Conservation (phyloP, 345 rosid genomes). For the Cardamine chenopodiifolia region DNA sequence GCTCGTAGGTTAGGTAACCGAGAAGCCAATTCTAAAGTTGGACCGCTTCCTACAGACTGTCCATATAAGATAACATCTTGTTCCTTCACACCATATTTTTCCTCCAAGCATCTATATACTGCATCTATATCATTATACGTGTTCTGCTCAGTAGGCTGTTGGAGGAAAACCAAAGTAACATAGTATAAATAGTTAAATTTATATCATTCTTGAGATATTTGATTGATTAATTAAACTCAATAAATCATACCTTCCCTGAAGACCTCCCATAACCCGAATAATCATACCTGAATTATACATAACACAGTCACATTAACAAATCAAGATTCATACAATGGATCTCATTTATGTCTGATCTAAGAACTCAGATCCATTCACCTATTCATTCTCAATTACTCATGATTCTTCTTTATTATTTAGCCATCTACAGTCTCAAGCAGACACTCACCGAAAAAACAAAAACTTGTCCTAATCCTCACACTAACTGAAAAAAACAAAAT, state of each 20-base stretch:
- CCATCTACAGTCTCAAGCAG: neutral
- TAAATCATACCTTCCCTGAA: conserved; percentile 68
- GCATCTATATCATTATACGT: conserved; percentile 88
- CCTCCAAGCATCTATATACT: conserved; percentile 76
- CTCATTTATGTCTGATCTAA: neutral
- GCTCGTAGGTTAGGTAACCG: conserved; percentile 73
- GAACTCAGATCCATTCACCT: conserved; percentile 1
- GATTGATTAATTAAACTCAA: neutral
- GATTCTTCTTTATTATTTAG: neutral
- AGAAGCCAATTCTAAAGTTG: conserved; percentile 83
- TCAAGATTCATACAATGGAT: neutral
- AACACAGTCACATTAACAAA: neutral
- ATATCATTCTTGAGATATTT: neutral
- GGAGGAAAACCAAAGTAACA: conserved; percentile 17
- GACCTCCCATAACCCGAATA: conserved; percentile 94
- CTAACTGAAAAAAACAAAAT: neutral
- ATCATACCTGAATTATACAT: conserved; percentile 60
- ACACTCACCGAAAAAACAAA: neutral
- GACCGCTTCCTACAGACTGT: conserved; percentile 95
- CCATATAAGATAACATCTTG: conserved; percentile 89
- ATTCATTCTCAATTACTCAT: neutral
- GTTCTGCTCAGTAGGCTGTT: conserved; percentile 89
- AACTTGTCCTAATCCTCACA: neutral
- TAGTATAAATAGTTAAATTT: neutral
- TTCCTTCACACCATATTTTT: conserved; percentile 75